phyloP scores from a whole-genome alignment of 164 flowering plant genomes.

The Chimonanthus salicifolius region DNA sequence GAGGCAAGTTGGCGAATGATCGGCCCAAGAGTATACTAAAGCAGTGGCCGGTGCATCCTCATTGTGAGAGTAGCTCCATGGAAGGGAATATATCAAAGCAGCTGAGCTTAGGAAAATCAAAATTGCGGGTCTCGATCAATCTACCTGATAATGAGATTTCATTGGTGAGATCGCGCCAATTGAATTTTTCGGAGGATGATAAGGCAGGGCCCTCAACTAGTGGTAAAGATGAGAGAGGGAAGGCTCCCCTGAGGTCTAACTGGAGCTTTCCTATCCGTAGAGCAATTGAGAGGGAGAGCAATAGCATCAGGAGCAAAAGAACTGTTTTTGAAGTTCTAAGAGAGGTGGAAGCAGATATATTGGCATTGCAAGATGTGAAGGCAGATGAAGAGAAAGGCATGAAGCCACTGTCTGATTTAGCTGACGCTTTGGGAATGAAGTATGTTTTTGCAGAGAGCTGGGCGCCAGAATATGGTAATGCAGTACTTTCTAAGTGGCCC shows the following conservation, averaged over 20 bases:
- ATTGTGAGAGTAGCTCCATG: slow-evolving; percentile 12
- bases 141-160: slow-evolving; percentile 92
- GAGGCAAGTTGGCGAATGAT: slow-evolving; percentile 21
- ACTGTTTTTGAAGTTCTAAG: slow-evolving; percentile 63
- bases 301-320: slow-evolving; percentile 29
- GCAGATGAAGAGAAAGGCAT: slow-evolving; percentile 85
- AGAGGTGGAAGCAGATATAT: slow-evolving; percentile 82
- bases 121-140: slow-evolving; percentile 68
- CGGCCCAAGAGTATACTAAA: slow-evolving; percentile 72
- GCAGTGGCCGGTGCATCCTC: slow-evolving; percentile 38
- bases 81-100: slow-evolving; percentile 17
- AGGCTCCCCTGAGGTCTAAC: slow-evolving; percentile 52
- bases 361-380: slow-evolving; percentile 88
- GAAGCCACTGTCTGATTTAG: slow-evolving; percentile 89
- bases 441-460: slow-evolving; percentile 97
- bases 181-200: slow-evolving; percentile 26
- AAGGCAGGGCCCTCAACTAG: slow-evolving; percentile 17
- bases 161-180: slow-evolving; percentile 35
- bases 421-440: slow-evolving; percentile 76
- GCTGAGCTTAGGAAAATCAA: slow-evolving; percentile 31
- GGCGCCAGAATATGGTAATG: slow-evolving; percentile 97
- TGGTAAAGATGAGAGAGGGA: slow-evolving; percentile 22
- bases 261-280: slow-evolving; percentile 41
- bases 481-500: slow-evolving; percentile 85
- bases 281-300: slow-evolving; percentile 16